Evolutionary conservation across 306 rosid genomes (phyloP).

Genomic region (Neltuma alba): DNA sequence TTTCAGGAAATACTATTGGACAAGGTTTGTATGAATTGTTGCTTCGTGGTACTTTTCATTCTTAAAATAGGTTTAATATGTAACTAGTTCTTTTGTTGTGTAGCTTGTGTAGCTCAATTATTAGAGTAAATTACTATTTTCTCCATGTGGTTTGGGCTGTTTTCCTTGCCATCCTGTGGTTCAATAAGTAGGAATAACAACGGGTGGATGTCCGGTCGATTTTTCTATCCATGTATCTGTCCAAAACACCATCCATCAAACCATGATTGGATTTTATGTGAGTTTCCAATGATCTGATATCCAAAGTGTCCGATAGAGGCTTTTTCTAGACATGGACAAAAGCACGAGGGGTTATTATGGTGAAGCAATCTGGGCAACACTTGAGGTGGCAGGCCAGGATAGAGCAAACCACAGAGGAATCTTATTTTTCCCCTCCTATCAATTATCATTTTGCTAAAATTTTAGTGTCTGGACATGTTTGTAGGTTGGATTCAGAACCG

Average conservation of each 20-base stretch:
- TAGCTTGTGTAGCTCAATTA: neutral
- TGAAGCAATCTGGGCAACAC: neutral
- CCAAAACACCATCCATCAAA: neutral
- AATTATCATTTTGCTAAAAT: neutral
- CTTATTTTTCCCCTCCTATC: neutral
- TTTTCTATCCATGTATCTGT: neutral
- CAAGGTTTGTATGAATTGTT: constrained; percentile 56
- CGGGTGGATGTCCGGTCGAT: neutral
- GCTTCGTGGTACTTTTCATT: neutral
- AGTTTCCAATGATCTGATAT: too few species aligned
- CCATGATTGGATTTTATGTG: too few species aligned
- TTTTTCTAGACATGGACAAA: neutral
- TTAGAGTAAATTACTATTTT: neutral
- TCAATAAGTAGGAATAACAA: neutral
- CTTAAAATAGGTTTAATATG: constrained; percentile 10
- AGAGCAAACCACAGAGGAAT: neutral
- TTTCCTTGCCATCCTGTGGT: neutral
- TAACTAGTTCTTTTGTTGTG: neutral
- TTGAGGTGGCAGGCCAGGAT: neutral
- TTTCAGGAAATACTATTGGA: constrained; percentile 85
- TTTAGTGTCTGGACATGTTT: constrained; percentile 14
- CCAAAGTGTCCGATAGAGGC: too few species aligned
- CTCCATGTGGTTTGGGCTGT: constrained; percentile 2
- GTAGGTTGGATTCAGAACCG: constrained; percentile 69
- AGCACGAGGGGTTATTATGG: neutral